Conservation (phyloP, 768 basidiomycete species). For the Collybia nuda region DNA sequence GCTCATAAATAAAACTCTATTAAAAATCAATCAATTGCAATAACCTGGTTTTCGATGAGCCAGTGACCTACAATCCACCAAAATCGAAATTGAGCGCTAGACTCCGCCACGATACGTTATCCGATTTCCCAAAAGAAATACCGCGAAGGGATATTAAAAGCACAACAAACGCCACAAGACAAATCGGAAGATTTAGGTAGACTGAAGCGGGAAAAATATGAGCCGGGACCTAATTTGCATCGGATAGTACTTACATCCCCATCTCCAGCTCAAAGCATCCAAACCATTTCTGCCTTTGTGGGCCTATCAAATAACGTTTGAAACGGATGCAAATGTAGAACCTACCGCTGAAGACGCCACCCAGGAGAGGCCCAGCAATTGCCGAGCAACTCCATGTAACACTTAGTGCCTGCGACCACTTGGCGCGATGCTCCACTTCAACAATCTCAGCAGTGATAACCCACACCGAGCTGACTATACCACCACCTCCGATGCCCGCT, state of each 20-base stretch:
- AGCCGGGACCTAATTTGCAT: background rate
- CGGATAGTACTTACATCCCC: slow-evolving; percentile 66
- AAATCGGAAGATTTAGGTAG: slow-evolving; percentile 81
- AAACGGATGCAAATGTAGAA: slow-evolving; percentile 8
- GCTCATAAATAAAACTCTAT: slow-evolving; percentile 69
- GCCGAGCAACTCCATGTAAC: slow-evolving; percentile 88
- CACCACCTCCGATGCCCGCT: slow-evolving; percentile 86
- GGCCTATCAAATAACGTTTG: slow-evolving; percentile 8
- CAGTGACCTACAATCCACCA: slow-evolving; percentile 63
- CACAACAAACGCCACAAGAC: slow-evolving; percentile 56
- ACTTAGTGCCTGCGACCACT: slow-evolving; percentile 85
- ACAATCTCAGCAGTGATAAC: slow-evolving; percentile 86
- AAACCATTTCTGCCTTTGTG: slow-evolving; percentile 28
- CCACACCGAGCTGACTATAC: slow-evolving; percentile 86
- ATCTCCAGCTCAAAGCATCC: slow-evolving; percentile 67
- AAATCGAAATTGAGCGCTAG: slow-evolving; percentile 70
- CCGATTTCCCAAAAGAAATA: slow-evolving; percentile 45
- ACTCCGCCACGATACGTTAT: slow-evolving; percentile 54
- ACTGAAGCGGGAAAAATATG: slow-evolving; percentile 43
- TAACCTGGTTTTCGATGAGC: slow-evolving; percentile 13
- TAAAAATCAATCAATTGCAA: slow-evolving; percentile 6
- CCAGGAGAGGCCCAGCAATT: slow-evolving; percentile 79
- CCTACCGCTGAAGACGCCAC: slow-evolving; percentile 79
- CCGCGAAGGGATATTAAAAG: slow-evolving; percentile 60
- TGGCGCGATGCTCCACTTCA: slow-evolving; percentile 64